phyloP scores from a whole-genome alignment of 1,284 basidiomycete genomes.

The Puccinia sorghi region DNA sequence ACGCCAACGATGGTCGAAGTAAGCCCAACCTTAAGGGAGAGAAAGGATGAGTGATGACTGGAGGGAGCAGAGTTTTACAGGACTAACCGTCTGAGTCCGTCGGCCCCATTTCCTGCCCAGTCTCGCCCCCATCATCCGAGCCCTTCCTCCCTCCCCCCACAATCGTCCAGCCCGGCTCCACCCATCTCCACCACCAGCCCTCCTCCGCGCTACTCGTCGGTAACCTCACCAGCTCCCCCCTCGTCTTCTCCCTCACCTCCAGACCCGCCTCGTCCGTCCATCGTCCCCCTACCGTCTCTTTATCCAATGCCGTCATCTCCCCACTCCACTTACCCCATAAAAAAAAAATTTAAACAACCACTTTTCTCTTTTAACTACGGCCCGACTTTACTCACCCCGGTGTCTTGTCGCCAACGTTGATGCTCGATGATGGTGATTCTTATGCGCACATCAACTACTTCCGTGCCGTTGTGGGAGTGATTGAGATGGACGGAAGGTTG shows the following conservation, averaged over 20 bases:
- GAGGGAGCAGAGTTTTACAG: too few species aligned
- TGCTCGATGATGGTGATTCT: background rate
- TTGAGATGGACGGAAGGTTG: too few species aligned
- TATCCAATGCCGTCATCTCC: too few species aligned
- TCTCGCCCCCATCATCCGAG: too few species aligned
- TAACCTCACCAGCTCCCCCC: background rate
- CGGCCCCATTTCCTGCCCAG: too few species aligned
- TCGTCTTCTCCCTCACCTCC: too few species aligned
- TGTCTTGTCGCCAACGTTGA: background rate
- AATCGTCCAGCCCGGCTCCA: background rate
- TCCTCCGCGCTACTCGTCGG: background rate
- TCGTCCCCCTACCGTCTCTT: background rate
- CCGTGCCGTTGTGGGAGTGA: background rate
- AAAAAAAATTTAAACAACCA: too few species aligned
- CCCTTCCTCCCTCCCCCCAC: too few species aligned
- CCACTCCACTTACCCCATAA: too few species aligned
- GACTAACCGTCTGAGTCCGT: too few species aligned
- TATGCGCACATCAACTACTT: background rate
- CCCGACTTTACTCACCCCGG: background rate
- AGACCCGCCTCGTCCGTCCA: background rate
- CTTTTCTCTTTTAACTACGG: too few species aligned
- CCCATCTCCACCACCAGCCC: background rate
- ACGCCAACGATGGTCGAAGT: background rate
- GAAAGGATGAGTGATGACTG: too few species aligned
- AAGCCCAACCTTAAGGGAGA: background rate